phyloP scores from a whole-genome alignment of 345 rosid species.

The Camelina sativa region DNA sequence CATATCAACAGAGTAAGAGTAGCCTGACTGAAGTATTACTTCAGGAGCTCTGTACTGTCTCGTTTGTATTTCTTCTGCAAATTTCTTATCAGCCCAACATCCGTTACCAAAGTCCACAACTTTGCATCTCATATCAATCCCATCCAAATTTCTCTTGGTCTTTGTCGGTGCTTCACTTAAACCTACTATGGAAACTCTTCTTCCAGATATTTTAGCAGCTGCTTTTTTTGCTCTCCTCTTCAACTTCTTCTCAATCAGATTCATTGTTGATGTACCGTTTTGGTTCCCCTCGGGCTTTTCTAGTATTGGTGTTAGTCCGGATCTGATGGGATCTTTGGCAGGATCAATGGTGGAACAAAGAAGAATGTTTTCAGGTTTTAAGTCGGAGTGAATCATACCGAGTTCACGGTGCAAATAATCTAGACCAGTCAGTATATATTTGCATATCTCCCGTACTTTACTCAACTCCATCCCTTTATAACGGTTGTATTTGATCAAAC shows the following conservation, averaged over 20 bases:
- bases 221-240: constrained; percentile 90
- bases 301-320: constrained; percentile 70
- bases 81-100: constrained; percentile 76
- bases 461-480: constrained; percentile 73
- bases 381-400: constrained; percentile 78
- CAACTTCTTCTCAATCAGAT: constrained; percentile 80
- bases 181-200: constrained; percentile 72
- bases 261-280: constrained; percentile 70
- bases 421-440: constrained; percentile 75
- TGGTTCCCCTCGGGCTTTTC: constrained; percentile 79
- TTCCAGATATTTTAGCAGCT: constrained; percentile 75
- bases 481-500: constrained; percentile 74
- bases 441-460: constrained; percentile 93
- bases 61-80: constrained; percentile 91
- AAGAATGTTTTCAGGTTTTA: constrained; percentile 96
- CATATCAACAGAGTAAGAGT: constrained; percentile 87
- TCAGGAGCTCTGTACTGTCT: constrained; percentile 99
- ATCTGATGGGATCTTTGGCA: constrained; percentile 81
- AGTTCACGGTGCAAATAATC: constrained; percentile 93
- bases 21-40: constrained; percentile 77
- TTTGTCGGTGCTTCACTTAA: constrained; percentile 48
- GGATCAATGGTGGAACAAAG: constrained; percentile 83
- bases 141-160: constrained; percentile 64
- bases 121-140: constrained; percentile 86
- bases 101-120: constrained; percentile 95